These are phyloP conservation scores for Xylaria polymorpha DNA, from an alignment of 2,329 filamentous ascomycete species.

Conservation along the genomic window DNA sequence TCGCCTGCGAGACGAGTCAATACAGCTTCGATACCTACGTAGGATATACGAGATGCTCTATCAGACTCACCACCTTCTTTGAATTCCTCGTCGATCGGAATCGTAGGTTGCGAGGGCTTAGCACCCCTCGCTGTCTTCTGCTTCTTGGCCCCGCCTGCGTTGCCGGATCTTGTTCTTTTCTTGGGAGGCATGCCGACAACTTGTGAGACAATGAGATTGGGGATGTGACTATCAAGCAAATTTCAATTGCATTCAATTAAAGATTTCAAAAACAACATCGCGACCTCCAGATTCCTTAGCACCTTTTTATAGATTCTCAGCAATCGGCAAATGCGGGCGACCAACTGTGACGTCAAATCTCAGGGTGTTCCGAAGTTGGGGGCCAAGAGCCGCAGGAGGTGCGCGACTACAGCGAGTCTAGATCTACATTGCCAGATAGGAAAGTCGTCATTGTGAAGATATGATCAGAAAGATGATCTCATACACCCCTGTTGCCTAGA, in stretches of 20 bases:
- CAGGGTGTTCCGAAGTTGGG: background rate
- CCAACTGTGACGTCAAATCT: conserved; percentile 1
- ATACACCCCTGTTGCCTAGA: conserved; percentile 4
- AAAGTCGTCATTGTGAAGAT: background rate
- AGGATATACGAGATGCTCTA: background rate
- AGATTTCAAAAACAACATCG: background rate
- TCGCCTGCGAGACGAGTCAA: conserved; percentile 24
- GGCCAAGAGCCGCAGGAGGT: conserved; percentile 1
- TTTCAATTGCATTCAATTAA: background rate
- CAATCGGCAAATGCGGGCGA: background rate
- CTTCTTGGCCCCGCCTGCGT: conserved; percentile 32
- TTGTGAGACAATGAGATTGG: background rate
- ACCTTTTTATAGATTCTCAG: background rate
- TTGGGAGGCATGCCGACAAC: conserved; percentile 25
- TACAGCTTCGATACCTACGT: background rate
- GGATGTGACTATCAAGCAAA: background rate
- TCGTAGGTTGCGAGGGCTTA: conserved; percentile 32
- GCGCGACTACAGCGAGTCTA: background rate
- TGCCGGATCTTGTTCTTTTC: conserved; percentile 29
- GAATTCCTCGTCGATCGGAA: conserved; percentile 39
- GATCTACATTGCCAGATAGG: background rate
- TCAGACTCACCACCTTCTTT: conserved; percentile 34
- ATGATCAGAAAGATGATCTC: background rate
- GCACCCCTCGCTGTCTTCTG: conserved; percentile 36
- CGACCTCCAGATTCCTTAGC: background rate